Conservation (phyloP, 805 yeast genomes). For the Kodamaea kaohsiungensis region DNA sequence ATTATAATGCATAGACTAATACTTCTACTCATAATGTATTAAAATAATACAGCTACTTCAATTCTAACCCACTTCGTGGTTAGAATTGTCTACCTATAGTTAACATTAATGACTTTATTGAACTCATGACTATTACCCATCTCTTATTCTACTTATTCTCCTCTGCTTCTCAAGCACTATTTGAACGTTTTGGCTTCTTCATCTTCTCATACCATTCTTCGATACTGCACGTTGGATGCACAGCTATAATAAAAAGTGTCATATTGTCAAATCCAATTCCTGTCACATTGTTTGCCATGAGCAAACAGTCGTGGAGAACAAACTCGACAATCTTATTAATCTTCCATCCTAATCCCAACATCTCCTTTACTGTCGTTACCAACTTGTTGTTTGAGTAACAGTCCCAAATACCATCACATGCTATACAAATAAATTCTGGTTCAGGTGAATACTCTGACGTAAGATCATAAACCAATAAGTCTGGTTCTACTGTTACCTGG, state of each 20-base stretch:
- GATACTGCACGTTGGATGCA: slow-evolving; percentile 50
- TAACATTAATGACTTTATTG: background rate
- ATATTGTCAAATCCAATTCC: slow-evolving; percentile 84
- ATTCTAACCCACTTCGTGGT: no score
- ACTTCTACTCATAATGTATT: no score
- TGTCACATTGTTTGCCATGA: slow-evolving; percentile 69
- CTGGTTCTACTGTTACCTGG: slow-evolving; percentile 48
- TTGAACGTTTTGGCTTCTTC: slow-evolving; percentile 34
- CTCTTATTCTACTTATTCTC: background rate
- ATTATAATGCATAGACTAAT: no score
- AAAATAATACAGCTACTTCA: no score
- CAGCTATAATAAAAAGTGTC: slow-evolving; percentile 70
- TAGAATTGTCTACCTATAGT: no score
- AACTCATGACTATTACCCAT: background rate
- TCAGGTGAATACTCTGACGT: slow-evolving; percentile 9
- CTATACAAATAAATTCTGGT: slow-evolving; percentile 42
- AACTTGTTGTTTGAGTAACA: slow-evolving; percentile 56
- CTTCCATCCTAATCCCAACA: slow-evolving; percentile 56
- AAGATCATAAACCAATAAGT: slow-evolving; percentile 39
- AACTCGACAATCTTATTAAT: slow-evolving; percentile 60
- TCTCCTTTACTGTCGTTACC: slow-evolving; percentile 54
- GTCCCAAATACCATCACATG: slow-evolving; percentile 52
- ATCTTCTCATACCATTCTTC: slow-evolving; percentile 61
- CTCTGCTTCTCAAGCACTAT: background rate
- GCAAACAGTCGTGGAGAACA: slow-evolving; percentile 63